phyloP scores from a whole-genome alignment of 257 asterid genomes.

The Solanum peruvianum region DNA sequence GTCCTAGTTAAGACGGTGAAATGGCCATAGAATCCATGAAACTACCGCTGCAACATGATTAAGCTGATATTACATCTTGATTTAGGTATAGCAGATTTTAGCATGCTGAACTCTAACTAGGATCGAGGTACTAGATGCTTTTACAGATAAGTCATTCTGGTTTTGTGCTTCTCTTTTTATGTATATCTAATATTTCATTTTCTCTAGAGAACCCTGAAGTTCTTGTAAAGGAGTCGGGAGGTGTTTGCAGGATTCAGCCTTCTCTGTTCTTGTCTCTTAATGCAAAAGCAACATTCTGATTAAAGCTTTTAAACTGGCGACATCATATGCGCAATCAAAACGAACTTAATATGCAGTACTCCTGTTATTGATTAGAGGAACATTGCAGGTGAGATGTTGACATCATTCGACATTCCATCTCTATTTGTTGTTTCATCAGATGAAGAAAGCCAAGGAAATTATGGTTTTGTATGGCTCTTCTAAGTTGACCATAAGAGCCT shows the following conservation, averaged over 20 bases:
- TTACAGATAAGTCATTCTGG: not conserved
- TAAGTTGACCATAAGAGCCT: not conserved
- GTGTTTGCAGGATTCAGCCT: not conserved
- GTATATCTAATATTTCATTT: not conserved
- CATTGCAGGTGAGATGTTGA: not conserved
- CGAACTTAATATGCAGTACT: not conserved
- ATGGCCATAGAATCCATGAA: not conserved
- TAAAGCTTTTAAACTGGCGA: not conserved
- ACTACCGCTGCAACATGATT: not conserved
- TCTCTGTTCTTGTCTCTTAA: not conserved
- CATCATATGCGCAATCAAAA: not conserved
- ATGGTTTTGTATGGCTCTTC: not conserved
- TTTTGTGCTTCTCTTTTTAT: not conserved
- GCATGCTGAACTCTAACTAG: not conserved
- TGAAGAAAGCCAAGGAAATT: not conserved
- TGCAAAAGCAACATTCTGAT: not conserved
- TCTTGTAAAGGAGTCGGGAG: not conserved
- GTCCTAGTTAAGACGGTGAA: not conserved
- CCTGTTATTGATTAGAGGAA: not conserved
- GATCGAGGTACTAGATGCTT: not conserved
- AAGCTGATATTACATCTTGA: not conserved
- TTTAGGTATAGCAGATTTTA: not conserved
- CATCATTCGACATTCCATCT: not conserved
- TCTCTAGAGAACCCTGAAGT: not conserved
- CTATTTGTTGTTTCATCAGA: not conserved